phyloP scores from a whole-genome alignment of 257 asterid genomes.

The Salvia splendens region DNA sequence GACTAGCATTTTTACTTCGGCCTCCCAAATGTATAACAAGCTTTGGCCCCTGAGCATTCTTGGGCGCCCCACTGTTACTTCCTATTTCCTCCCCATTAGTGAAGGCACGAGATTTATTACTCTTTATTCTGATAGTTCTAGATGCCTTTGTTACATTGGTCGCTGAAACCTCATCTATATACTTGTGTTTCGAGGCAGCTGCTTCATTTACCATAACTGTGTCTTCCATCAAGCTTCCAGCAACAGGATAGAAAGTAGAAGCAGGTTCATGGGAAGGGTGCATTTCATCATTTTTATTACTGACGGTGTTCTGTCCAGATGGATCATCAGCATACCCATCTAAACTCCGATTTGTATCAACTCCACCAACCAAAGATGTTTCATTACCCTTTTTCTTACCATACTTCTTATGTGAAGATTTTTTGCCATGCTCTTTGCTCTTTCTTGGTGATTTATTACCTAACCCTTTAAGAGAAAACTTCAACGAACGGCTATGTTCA shows the following conservation, averaged over 20 bases:
- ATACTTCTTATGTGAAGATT: constrained; percentile 63
- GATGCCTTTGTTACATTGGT: constrained; percentile 48
- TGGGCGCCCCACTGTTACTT: constrained; percentile 44
- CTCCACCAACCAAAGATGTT: constrained; percentile 41
- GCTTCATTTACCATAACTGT: constrained; percentile 46
- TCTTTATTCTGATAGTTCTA: constrained; percentile 69
- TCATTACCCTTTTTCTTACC: constrained; percentile 62
- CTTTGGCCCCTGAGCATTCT: constrained; percentile 67
- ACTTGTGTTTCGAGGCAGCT: constrained; percentile 50
- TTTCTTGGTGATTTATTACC: constrained; percentile 72
- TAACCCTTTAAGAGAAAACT: constrained; percentile 80
- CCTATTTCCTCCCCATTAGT: constrained; percentile 50
- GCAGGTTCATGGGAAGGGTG: constrained; percentile 51
- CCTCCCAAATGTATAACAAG: constrained; percentile 92
- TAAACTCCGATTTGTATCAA: constrained; percentile 37
- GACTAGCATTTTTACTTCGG: constrained; percentile 56
- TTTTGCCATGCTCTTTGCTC: constrained; percentile 69
- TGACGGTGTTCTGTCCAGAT: constrained; percentile 40
- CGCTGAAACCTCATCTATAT: constrained; percentile 54
- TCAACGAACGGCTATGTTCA: constrained; percentile 69
- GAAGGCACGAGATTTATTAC: constrained; percentile 47
- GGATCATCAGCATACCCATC: constrained; percentile 45
- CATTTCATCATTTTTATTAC: constrained; percentile 43
- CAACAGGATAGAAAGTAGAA: constrained; percentile 51
- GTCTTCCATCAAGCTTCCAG: constrained; percentile 60